phyloP scores from a whole-genome alignment of 192 early-diverging fungal species.

The Umbelopsis vinacea region DNA sequence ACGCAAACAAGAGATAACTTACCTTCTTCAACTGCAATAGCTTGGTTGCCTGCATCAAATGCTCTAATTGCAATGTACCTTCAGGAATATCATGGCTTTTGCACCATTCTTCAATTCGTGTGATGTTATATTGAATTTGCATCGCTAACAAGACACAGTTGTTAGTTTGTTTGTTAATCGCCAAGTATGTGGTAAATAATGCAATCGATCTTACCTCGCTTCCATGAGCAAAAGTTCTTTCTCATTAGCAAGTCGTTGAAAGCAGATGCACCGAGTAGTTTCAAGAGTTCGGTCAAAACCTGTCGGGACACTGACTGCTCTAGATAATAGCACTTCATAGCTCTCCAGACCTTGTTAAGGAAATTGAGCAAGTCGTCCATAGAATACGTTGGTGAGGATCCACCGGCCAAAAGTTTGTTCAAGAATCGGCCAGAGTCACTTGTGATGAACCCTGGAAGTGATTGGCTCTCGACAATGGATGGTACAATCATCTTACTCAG shows the following conservation, averaged over 20 bases:
- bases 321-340: constrained; percentile 96
- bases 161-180: not conserved
- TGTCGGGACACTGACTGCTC: constrained; percentile 92
- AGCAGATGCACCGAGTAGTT: constrained; percentile 88
- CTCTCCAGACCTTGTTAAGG: constrained; percentile 90
- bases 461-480: constrained; percentile 93
- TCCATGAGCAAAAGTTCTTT: constrained; percentile 98
- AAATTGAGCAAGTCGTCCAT: constrained; percentile 96
- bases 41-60: constrained; percentile 94
- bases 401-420: constrained; percentile 82
- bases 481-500: constrained; percentile 93
- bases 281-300: constrained; percentile 92
- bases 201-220: constrained; percentile 65
- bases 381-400: constrained; percentile 73
- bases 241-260: constrained; percentile 98
- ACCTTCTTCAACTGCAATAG: constrained; percentile 91
- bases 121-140: constrained; percentile 99
- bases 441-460: constrained; percentile 89
- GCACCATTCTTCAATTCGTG: constrained; percentile 97
- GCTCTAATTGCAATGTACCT: constrained; percentile 86
- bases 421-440: constrained; percentile 89
- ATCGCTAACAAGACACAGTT: constrained; percentile 53
- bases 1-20: not conserved
- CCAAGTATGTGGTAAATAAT: not conserved
- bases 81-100: constrained; percentile 91